Conservation (phyloP, 2,329 filamentous ascomycete genomes). For the Fusarium stilboides region DNA sequence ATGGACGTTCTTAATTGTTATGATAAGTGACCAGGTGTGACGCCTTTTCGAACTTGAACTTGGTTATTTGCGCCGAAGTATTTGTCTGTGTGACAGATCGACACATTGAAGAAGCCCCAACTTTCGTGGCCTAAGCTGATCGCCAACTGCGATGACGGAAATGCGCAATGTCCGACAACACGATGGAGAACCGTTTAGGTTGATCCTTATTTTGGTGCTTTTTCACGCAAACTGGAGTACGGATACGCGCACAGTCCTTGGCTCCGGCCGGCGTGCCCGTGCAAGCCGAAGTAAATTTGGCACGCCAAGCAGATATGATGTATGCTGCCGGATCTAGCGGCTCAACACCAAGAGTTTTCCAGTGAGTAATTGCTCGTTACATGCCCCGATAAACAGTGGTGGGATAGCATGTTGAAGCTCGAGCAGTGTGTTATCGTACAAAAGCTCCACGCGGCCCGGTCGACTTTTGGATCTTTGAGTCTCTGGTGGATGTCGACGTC, state of each 20-base stretch:
- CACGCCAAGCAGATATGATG: conserved; percentile 45
- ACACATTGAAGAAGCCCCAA: conserved; percentile 4
- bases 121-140: conserved; percentile 11
- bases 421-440: conserved; percentile 6
- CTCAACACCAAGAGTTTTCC: conserved; percentile 37
- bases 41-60: conserved; percentile 11
- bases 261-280: conserved; percentile 46
- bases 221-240: conserved; percentile 1
- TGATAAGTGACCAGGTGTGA: conserved; percentile 22
- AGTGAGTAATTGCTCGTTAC: conserved; percentile 5
- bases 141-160: conserved; percentile 10
- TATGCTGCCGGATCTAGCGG: conserved; percentile 47
- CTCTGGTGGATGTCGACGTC: conserved; percentile 15
- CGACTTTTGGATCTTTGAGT: not conserved
- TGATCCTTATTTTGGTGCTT: conserved; percentile 41
- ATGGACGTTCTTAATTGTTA: conserved; percentile 7
- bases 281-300: conserved; percentile 35
- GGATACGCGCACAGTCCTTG: conserved; percentile 35
- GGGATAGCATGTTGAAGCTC: conserved; percentile 10
- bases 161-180: conserved; percentile 14
- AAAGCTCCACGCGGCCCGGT: conserved; percentile 30
- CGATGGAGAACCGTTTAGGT: conserved; percentile 34
- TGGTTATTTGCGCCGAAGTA: conserved; percentile 9
- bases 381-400: conserved; percentile 5
- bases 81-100: conserved; percentile 21